Base-by-base conservation (phyloP, 1,139 yeast species). In the Yamadazyma epiphylla region DNA sequence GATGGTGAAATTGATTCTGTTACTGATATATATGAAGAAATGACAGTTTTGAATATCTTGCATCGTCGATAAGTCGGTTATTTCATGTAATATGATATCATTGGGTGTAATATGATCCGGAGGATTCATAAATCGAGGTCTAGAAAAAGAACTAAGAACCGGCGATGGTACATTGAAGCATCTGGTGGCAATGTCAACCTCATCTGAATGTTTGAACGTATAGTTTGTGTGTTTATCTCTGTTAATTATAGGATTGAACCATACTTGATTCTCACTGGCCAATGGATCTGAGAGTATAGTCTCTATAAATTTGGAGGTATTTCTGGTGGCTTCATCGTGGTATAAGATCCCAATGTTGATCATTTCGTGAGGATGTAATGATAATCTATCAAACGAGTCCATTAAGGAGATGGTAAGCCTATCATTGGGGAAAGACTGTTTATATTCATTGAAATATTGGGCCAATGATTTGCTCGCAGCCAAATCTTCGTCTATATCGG, bases 281-380 rank as follows among this genome's bases (percentile, higher is more conserved):
- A 69, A 51, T 3, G 74, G 74, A 36, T 69, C 74, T 1, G 73
- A 64, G 22, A 69, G 44, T 3, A 68, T 38, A 0, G 56, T 39
- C 31, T 66, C 72, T 3, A 68, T 29, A 4, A 68, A 27, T 38
- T 46, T 60, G 13, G 69, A 57, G 1, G 38, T 36, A 5, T 29
- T 24, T 20, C 47, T 45, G 5, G 46, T 35, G 3, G 29, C 30
- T 5, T 48, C 49, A 34, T 54, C 49, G 13, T 48, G 55, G 28
- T 58, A 58, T 2, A 60, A 28, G 3, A 68, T 30, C 0, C 72
- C 74, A 8, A 66, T 48, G 26, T 48, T 52, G 4, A 44, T 39
- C 10, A 37, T 30, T 24, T 43, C 43, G 21, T 43, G 48, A 5
- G 48, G 48, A 20, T 25, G 35, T 3, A 28, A 27, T 19, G 29